Percentiles rank a stretch among this genome's conserved stretches.
Conservation (phyloP, 345 rosid genomes). For the Iberis pinnata region DNA sequence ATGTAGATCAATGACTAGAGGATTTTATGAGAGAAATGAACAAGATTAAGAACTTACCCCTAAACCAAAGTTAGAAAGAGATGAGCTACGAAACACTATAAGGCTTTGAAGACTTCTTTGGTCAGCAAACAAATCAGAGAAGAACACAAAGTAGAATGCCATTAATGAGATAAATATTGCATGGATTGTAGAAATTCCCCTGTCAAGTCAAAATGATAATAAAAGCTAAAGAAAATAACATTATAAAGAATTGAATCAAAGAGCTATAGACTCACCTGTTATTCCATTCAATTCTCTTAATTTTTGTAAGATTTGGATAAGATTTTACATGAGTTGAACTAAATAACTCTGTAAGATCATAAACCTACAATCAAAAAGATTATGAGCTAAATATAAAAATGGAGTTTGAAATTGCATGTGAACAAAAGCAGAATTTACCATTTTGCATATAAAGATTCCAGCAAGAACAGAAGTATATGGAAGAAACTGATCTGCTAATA, state of each 20-base stretch:
- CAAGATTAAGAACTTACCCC: slow-evolving; percentile 44
- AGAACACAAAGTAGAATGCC: slow-evolving; percentile 66
- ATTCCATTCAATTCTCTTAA: slow-evolving; percentile 74
- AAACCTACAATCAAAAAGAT: slow-evolving; percentile 40
- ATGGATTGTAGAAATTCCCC: slow-evolving; percentile 75
- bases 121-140: slow-evolving; percentile 68
- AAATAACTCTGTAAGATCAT: slow-evolving; percentile 54
- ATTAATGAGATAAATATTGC: slow-evolving; percentile 53
- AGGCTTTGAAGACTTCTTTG: slow-evolving; percentile 30
- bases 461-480: slow-evolving; percentile 69
- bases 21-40: neutral
- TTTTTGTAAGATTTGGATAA: slow-evolving; percentile 49
- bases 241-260: neutral
- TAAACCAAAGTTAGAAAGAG: slow-evolving; percentile 57
- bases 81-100: slow-evolving; percentile 53
- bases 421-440: slow-evolving; percentile 42
- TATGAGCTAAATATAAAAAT: neutral
- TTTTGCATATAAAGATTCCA: slow-evolving; percentile 71
- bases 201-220: slow-evolving; percentile 31
- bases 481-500: slow-evolving; percentile 54
- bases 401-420: neutral
- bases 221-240: neutral
- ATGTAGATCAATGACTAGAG: too few relatives aligned
- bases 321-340: slow-evolving; percentile 56
- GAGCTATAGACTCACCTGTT: slow-evolving; percentile 43